These are phyloP conservation scores for Dactylis glomerata DNA, from an alignment of 176 grass and related monocot species.

Conservation along the genomic window DNA sequence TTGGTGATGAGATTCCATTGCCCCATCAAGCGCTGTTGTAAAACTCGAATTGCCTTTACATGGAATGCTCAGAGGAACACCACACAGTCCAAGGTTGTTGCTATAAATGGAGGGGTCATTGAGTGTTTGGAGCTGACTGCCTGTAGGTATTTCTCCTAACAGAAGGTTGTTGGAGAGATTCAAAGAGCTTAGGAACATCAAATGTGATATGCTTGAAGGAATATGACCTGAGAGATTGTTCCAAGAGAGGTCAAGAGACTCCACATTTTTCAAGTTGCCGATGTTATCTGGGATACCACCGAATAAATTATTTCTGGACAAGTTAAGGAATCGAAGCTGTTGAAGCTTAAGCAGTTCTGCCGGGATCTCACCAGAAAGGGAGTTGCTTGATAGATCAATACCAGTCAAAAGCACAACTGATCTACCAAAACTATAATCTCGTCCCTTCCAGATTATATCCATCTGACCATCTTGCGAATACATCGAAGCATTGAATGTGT, in stretches of 20 bases:
- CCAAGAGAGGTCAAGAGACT: no score
- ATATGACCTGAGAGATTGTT: constrained; percentile 16
- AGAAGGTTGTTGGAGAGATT: constrained; percentile 12
- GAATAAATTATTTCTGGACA: no score
- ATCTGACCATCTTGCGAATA: no score
- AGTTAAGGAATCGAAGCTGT: neutral
- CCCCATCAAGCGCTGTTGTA: neutral
- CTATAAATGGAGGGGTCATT: constrained; percentile 15
- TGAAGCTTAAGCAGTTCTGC: neutral
- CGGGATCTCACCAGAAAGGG: neutral
- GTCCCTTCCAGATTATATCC: no score
- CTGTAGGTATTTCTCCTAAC: neutral
- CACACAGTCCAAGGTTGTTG: constrained; percentile 13
- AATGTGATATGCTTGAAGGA: constrained; percentile 8
- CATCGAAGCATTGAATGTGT: no score
- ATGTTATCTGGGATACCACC: no score
- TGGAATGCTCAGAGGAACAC: no score
- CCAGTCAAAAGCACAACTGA: neutral
- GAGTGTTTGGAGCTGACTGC: constrained; percentile 17
- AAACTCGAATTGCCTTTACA: neutral
- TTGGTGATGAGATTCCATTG: neutral
- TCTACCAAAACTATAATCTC: neutral
- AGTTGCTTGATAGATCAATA: neutral
- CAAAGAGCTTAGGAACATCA: neutral
- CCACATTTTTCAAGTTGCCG: no score